A percentile compares a stretch with the other conserved stretches of the same genome.
Conservation (phyloP, 192 early-diverging fungal genomes). For the Dissophora ornata region DNA sequence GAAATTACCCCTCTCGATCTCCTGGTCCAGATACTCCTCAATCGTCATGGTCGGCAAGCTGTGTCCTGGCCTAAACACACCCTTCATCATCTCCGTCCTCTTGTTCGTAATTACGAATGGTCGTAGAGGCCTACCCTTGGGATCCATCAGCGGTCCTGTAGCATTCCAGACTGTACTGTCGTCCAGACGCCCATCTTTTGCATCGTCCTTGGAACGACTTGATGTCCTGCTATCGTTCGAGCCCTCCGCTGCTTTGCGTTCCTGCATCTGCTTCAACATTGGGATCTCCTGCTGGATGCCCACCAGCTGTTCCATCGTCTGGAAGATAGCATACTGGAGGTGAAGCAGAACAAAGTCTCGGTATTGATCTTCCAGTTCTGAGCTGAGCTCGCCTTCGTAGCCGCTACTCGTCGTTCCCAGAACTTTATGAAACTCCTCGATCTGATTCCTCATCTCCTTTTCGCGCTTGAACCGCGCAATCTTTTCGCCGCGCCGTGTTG, state of each 20-base stretch:
- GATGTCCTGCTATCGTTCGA: slow-evolving; percentile 29
- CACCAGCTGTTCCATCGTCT: slow-evolving; percentile 74
- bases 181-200: slow-evolving; percentile 35
- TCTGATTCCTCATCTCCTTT: slow-evolving; percentile 70
- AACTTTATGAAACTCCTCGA: slow-evolving; percentile 57
- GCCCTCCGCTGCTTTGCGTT: slow-evolving; percentile 55
- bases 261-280: slow-evolving; percentile 81
- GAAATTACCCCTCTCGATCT: slow-evolving; percentile 89
- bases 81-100: slow-evolving; percentile 76
- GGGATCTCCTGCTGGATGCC: slow-evolving; percentile 82
- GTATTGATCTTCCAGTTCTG: slow-evolving; percentile 77
- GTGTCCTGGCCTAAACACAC: slow-evolving; percentile 88
- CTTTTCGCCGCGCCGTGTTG: slow-evolving; percentile 72
- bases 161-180: slow-evolving; percentile 32
- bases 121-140: slow-evolving; percentile 70
- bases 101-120: slow-evolving; percentile 91
- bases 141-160: slow-evolving; percentile 64
- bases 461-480: slow-evolving; percentile 84
- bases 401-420: slow-evolving; percentile 41
- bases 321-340: slow-evolving; percentile 77
- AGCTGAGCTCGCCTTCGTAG: slow-evolving; percentile 37
- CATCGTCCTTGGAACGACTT: slow-evolving; percentile 19
- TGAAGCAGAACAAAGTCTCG: slow-evolving; percentile 80
- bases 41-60: slow-evolving; percentile 96
- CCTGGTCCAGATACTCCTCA: slow-evolving; percentile 92